Evolutionary conservation across 2,329 filamentous ascomycete genomes (phyloP), one percentile per base, ranked within the genome.

Genomic region (Talaromyces sp.): DNA sequence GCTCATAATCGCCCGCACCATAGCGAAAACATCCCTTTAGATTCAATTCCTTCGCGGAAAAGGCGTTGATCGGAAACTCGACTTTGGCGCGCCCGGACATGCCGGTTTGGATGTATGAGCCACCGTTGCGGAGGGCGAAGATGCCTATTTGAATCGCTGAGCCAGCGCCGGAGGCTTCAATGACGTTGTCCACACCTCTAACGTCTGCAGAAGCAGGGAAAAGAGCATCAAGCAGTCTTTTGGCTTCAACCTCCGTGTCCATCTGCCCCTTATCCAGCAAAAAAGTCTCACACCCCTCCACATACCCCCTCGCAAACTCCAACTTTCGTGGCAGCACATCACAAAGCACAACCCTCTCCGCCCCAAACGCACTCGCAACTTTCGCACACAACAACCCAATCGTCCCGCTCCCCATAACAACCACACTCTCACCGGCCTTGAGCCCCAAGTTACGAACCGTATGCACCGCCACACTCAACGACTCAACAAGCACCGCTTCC

Each of bases 401-500:
- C 1, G 88, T 85, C 17, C 87, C 88, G 11, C 87, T 86, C 17
- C 88, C 88, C n/a, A 89, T 83, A 31, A 90, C 83, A n/a, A 89
- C 51, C 5, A 81, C 68, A 10, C 73, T 70, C 59, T 81, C 72
- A 0, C 81, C 82, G 0, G 80, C 70, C 25, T 72, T 71, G 2
- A 83, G 67, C 1, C 73, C 75, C 1, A 77, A 75, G 5, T 77
- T 74, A 22, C 81, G 73, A 7, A 81, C 75, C 0, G 77, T 75
- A 31, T 83, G 81, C 1, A 84, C 75, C 2, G 82, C 82, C 2
- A 83, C 80, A 17, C 77, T 76, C 10, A 84, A 71, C 6, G 83
- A 82, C 72, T 84, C 83, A 10, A 84, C 76, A 5, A 85, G 73
- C 0, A 78, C 78, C 0, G 79, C 81, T 62, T 83, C 81, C 36